phyloP scores from a whole-genome alignment of 2,329 filamentous ascomycete species.

The Dothideomycetes sp. region DNA sequence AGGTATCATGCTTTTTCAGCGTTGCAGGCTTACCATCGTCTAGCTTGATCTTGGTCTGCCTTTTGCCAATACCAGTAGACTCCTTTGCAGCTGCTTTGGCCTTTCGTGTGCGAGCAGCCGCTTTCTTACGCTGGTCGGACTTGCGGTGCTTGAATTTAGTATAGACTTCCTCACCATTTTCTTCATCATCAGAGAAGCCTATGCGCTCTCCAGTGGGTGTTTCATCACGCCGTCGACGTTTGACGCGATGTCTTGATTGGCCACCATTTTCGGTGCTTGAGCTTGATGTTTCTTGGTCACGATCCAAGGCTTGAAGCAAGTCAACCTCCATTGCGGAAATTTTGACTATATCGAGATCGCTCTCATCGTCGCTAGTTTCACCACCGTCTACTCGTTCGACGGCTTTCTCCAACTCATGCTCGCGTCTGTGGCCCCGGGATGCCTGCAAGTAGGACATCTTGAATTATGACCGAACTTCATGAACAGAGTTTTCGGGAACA shows the following conservation, averaged over 20 bases:
- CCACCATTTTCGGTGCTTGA: constrained; percentile 1
- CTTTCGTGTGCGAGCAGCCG: constrained; percentile 37
- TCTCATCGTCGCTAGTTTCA: constrained; percentile 1
- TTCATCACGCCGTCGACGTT: constrained; percentile 2
- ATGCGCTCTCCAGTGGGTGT: constrained; percentile 4
- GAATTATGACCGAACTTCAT: neutral
- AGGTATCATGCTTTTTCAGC: constrained; percentile 6
- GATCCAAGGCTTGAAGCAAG: constrained; percentile 1
- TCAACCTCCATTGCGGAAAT: constrained; percentile 3
- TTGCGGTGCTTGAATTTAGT: constrained; percentile 53
- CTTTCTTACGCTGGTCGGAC: constrained; percentile 40
- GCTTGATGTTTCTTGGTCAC: neutral
- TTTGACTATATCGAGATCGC: constrained; percentile 8
- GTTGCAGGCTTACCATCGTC: constrained; percentile 10
- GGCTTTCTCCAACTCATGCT: neutral
- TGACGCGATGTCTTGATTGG: neutral
- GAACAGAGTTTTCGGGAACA: neutral
- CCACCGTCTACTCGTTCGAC: constrained; percentile 4
- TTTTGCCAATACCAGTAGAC: constrained; percentile 16
- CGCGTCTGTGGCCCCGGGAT: constrained; percentile 4
- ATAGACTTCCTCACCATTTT: constrained; percentile 43
- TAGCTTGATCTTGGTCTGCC: constrained; percentile 10
- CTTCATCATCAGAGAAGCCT: constrained; percentile 36
- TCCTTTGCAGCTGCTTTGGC: constrained; percentile 33
- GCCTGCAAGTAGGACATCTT: constrained; percentile 3